Evolutionary conservation across 2,329 filamentous ascomycete species (phyloP), one percentile per base, ranked within the genome.

Genomic region (Tolypocladium inflatum): DNA sequence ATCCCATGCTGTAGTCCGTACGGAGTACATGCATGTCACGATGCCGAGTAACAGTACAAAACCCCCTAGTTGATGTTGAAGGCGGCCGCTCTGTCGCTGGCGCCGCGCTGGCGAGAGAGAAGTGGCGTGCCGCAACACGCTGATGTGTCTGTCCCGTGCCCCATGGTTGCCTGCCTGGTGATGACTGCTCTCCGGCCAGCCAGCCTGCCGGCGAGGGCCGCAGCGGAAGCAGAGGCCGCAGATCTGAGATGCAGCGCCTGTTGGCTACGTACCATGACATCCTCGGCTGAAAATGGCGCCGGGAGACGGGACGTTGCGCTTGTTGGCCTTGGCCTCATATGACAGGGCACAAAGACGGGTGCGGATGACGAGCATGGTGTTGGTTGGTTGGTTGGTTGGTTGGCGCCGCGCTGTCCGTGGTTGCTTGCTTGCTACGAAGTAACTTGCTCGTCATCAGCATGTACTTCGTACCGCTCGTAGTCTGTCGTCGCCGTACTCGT

Each of bases 271-370:
- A 37, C 37, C 37, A 26, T 42, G 30, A 37, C n/a, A 51, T 51
- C 30, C 54, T 55, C 53, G 57, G 55, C 57, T 60, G 56, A 58
- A 53, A 56, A 58, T 41, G 55, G 57, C 59, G 59, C 57, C 42
- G 48, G 53, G 42, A 35, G 35, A 58, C 54, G 54, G 59, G 51
- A 54, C 41, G 21, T 17, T 33, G 42, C 26, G 37, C 51, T 43
- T 55, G 38, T 43, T 55, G 38, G 33, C 48, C 37, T 7, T 38
- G 37, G 5, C 37, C 30, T 19, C 15, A 51, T 48, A 48, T 50
- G 26, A 51, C 23, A 19, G 26, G 45, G 45, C 45, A 10, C 19
- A 35, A 23, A 19, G 30, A 11, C 30, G 23, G 48, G 26, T 17
- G 30, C 17, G 48, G 48, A 51, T 51, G 48, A 35, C 48, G 10